phyloP scores from a whole-genome alignment of 495 filamentous ascomycete species.

The Penicillium pancosmium region DNA sequence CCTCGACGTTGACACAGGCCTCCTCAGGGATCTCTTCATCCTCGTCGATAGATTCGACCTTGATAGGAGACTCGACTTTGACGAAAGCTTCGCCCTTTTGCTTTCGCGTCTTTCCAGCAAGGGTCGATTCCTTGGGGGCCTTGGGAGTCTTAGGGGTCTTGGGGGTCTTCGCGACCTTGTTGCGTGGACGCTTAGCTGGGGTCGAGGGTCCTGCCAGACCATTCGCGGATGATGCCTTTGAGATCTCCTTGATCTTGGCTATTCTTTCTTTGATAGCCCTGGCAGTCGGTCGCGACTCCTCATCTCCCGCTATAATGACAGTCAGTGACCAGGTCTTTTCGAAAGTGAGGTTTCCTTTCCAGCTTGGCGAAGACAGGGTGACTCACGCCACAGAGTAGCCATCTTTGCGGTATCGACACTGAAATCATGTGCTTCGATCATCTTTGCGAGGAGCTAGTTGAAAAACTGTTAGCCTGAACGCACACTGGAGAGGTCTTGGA shows the following conservation, averaged over 20 bases:
- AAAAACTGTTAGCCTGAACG: not conserved
- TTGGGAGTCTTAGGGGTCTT: not conserved
- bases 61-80: not conserved
- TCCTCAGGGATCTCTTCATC: not conserved
- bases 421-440: slow-evolving; percentile 48
- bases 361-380: not conserved
- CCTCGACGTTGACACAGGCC: not conserved
- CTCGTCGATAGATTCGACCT: not conserved
- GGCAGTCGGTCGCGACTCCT: slow-evolving; percentile 39
- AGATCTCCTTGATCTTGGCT: slow-evolving; percentile 38
- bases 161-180: not conserved
- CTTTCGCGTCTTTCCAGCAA: not conserved
- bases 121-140: not conserved
- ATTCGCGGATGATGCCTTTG: not conserved
- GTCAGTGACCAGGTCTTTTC: slow-evolving; percentile 4
- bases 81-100: not conserved
- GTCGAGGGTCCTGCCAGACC: not conserved
- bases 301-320: slow-evolving; percentile 20
- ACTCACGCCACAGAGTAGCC: slow-evolving; percentile 51
- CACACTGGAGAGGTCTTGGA: too few relatives aligned
- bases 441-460: slow-evolving; percentile 48
- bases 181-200: not conserved
- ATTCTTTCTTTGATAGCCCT: slow-evolving; percentile 55
- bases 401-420: slow-evolving; percentile 42
- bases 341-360: not conserved